A percentile compares a stretch with the other conserved stretches of the same genome.
phyloP scores from a whole-genome alignment of 768 basidiomycete species.

The Harrya chromipes region DNA sequence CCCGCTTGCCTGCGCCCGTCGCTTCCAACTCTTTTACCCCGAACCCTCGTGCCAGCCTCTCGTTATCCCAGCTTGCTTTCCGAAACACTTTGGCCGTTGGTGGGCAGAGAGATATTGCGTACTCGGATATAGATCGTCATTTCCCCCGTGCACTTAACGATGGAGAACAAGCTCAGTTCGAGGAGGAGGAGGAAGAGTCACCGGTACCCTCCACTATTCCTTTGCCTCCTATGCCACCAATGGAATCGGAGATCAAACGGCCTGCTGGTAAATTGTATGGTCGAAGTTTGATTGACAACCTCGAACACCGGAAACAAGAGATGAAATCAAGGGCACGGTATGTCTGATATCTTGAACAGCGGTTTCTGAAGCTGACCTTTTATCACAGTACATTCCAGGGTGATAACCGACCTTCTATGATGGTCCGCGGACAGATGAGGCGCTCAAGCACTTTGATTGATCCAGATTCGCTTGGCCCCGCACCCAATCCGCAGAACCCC shows the following conservation, averaged over 20 bases:
- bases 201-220: slow-evolving; percentile 31
- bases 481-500: slow-evolving; percentile 46
- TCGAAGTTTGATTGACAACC: slow-evolving; percentile 85
- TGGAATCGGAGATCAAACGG: slow-evolving; percentile 38
- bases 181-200: slow-evolving; percentile 37
- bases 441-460: slow-evolving; percentile 74
- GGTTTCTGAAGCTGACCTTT: slow-evolving; percentile 4
- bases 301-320: slow-evolving; percentile 77
- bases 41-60: slow-evolving; percentile 70
- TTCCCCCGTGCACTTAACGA: slow-evolving; percentile 75
- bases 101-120: slow-evolving; percentile 61
- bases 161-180: slow-evolving; percentile 70
- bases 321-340: slow-evolving; percentile 86
- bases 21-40: slow-evolving; percentile 71
- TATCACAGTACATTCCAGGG: slow-evolving; percentile 74
- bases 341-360: slow-evolving; percentile 14
- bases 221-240: slow-evolving; percentile 29
- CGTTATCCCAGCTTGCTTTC: slow-evolving; percentile 82
- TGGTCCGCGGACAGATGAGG: slow-evolving; percentile 61
- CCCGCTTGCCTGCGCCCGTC: slow-evolving; percentile 41
- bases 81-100: slow-evolving; percentile 74
- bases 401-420: slow-evolving; percentile 90
- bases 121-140: slow-evolving; percentile 53
- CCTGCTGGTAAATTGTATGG: slow-evolving; percentile 84
- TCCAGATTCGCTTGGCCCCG: slow-evolving; percentile 51